Evolutionary conservation across 495 filamentous ascomycete species (phyloP).

Genomic region (Evansstolkia leycettana): DNA sequence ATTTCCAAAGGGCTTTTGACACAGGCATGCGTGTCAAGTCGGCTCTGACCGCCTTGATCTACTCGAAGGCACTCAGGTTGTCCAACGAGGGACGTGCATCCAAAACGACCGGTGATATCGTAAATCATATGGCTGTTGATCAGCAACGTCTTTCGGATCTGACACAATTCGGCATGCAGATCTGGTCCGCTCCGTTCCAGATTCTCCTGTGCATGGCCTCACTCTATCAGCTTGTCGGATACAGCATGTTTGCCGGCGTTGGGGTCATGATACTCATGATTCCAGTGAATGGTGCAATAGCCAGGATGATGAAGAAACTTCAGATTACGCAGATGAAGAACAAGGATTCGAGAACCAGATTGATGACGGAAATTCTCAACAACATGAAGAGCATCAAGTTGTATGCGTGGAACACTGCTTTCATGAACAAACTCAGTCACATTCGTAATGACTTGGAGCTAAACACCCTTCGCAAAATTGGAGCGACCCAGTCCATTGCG

Average conservation of each 20-base stretch:
- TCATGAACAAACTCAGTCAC: constrained; percentile 92
- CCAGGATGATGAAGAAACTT: constrained; percentile 81
- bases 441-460: constrained; percentile 93
- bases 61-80: constrained; percentile 76
- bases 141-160: constrained; percentile 90
- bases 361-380: constrained; percentile 97
- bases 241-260: constrained; percentile 93
- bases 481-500: constrained; percentile 81
- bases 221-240: constrained; percentile 84
- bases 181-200: constrained; percentile 95
- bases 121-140: constrained; percentile 98
- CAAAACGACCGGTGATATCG: constrained; percentile 95
- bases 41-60: constrained; percentile 78
- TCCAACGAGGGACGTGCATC: constrained; percentile 85
- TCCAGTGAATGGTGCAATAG: constrained; percentile 88
- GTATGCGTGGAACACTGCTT: constrained; percentile 93
- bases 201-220: constrained; percentile 91
- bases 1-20: constrained; percentile 90
- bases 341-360: constrained; percentile 82
- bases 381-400: constrained; percentile 99
- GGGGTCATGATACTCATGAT: constrained; percentile 97
- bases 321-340: constrained; percentile 99
- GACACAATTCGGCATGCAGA: constrained; percentile 86
- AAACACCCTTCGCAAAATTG: constrained; percentile 91
- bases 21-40: constrained; percentile 95